Base-by-base conservation (phyloP, 345 rosid species). In the Populus euphratica region DNA sequence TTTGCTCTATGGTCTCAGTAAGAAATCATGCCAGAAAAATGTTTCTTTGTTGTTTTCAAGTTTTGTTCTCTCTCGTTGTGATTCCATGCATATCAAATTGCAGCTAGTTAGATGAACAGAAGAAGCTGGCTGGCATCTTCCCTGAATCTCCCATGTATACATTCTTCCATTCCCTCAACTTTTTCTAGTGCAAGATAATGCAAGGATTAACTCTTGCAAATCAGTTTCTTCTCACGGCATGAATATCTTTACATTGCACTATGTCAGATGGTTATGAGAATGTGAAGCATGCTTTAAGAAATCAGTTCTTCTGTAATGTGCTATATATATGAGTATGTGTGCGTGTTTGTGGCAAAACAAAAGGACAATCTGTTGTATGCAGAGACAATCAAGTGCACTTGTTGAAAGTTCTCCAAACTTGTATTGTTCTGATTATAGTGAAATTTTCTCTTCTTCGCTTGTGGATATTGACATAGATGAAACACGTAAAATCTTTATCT, bases 51-150 rank as follows among this genome's bases (percentile, higher is more conserved):
- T 27, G 21, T 38, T 68, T 35, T 38, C n/a, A 21, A 14, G 20
- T 70, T 52, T 44, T 49, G 29, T 35, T 3, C 76, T 49, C 23
- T 43, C 67, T 63, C 33, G 31, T 69, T n/a, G 67, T 27, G 43
- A 44, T 70, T 74, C 56, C 71, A n/a, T 68, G 69, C 31, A 33
- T 49, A 56, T 64, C 27, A 27, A 69, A 59, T 69, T 49, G 36
- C 85, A 93, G 98, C 81, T 96, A 98, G 98, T 72, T 93, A 80
- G 87, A 88, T 82, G 96, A 90, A 67, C 99, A 93, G 78, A 96
- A 96, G 94, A 89, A 90, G 73, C 80, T 90, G 79, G 98, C 97
- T 11, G 86, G 89, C 75, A 87, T 96, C 49, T 81, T 94, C 65
- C 79, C 87, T 17, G 99, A 91, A 68, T 92, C 99, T 84, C 98